A percentile compares a stretch with the other conserved stretches of the same genome.
Evolutionary conservation across 306 rosid genomes (phyloP).

Genomic region (Dalbergia oliveri): DNA sequence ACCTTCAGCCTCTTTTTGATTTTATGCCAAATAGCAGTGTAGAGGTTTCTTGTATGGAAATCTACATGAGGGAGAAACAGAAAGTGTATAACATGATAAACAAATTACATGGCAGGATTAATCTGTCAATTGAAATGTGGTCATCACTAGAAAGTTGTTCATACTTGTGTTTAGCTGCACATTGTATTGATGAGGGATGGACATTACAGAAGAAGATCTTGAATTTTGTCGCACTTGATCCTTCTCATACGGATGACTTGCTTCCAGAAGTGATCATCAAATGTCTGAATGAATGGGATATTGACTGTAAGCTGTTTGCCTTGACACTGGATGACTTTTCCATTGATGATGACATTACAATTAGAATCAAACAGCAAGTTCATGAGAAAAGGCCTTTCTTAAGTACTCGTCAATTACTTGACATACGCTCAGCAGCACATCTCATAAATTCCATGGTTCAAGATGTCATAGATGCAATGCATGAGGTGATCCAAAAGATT

Average conservation of each 20-base stretch:
- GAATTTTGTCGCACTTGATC: conserved; percentile 88
- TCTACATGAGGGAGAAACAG: conserved; percentile 75
- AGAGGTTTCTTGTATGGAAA: conserved; percentile 76
- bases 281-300: conserved; percentile 83
- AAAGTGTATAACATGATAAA: conserved; percentile 67
- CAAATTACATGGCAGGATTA: conserved; percentile 80
- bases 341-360: conserved; percentile 72
- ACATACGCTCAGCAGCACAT: conserved; percentile 85
- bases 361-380: conserved; percentile 77
- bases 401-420: conserved; percentile 75
- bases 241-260: conserved; percentile 85
- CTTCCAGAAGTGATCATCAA: conserved; percentile 87
- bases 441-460: conserved; percentile 70
- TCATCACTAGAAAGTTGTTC: conserved; percentile 71
- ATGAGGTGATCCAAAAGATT: conserved; percentile 77
- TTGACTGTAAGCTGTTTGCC: conserved; percentile 87
- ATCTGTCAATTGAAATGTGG: conserved; percentile 87
- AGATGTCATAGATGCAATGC: conserved; percentile 70
- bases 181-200: conserved; percentile 90
- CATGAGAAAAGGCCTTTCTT: conserved; percentile 76
- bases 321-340: conserved; percentile 91
- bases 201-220: conserved; percentile 73
- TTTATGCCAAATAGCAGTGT: conserved; percentile 66
- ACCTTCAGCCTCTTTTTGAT: conserved; percentile 94
- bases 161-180: conserved; percentile 74